Base-by-base conservation (phyloP, 345 rosid genomes). In the Pistacia integerrima region DNA sequence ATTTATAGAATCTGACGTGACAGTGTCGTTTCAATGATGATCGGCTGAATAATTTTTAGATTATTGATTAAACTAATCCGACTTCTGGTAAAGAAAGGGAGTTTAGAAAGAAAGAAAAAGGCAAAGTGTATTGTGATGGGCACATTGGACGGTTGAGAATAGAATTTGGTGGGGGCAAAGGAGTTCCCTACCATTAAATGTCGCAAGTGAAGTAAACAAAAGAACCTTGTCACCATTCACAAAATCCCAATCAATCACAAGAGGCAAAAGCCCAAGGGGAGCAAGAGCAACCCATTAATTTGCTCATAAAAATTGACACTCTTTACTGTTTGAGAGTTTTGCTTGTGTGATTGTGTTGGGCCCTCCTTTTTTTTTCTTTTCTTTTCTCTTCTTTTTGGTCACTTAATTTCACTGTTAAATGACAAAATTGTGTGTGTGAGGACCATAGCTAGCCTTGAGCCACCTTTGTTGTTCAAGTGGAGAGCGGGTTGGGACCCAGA, bases 91-190 rank as follows among this genome's bases (percentile, higher is more conserved):
- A 13, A 10, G 17, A 38, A 17, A 4, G 73, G 1, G 2, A 25
- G 30, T 25, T 12, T 28, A 30, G 52, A 49, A 11, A 64, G 64
- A 70, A 62, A 30, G 30, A 49, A 5, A 64, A 69, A 70, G 66
- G 73, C 65, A 59, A 59, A 38, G 69, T 18, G 25, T 63, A 10
- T 20, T 11, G 36, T 78, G 70, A 79, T 62, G 44, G 74, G 73
- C 87, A 79, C 84, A 56, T 79, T 86, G 77, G 75, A 74, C 84
- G 89, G 83, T 63, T 36, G 76, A 75, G 70, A 79, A 77, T 77
- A 9, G 30, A 48, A 28, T 13, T 25, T 9, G 55, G 65, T 20
- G 68, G 85, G 70, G 58, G 22, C 79, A 5, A 48, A 16, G n/a
- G 11, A 64, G 70, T 71, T 59, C 36, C 36, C 80, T 36, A 33